These are phyloP conservation scores for Aspergillus nomiae DNA, from an alignment of 2,329 filamentous ascomycete species.

Conservation along the genomic window DNA sequence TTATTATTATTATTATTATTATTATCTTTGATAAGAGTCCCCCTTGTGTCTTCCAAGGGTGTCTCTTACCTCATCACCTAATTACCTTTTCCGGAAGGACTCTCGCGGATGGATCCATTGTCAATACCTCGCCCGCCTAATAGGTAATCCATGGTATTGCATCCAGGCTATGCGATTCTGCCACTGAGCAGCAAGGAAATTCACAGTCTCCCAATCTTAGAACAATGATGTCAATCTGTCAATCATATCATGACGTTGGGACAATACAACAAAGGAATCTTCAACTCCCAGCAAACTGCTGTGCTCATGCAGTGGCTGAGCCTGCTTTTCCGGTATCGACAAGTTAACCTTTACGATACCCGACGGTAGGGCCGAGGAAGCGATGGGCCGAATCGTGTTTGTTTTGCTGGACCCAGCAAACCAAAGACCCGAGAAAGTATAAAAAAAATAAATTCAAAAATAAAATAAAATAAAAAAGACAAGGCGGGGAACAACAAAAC, in stretches of 20 bases:
- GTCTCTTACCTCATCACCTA: neutral
- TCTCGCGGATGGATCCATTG: neutral
- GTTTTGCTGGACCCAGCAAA: neutral
- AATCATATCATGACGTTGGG: neutral
- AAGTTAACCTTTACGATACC: neutral
- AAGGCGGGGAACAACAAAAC: neutral
- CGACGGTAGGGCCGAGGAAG: neutral
- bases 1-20: constrained; percentile 1
- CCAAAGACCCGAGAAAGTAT: too few relatives aligned
- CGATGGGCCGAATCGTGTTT: neutral
- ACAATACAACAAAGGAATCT: neutral
- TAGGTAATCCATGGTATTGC: too few relatives aligned
- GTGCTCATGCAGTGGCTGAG: constrained; percentile 2
- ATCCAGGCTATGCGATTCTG: neutral
- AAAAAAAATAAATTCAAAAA: neutral
- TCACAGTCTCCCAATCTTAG: neutral
- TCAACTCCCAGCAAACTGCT: neutral
- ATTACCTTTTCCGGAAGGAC: neutral
- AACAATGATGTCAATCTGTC: neutral
- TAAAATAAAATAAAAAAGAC: neutral
- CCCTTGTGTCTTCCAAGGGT: neutral
- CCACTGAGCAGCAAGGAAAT: neutral
- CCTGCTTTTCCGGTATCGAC: neutral
- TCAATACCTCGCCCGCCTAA: neutral
- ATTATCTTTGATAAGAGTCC: neutral